Evolutionary conservation across 495 filamentous ascomycete species (phyloP).

Genomic region (Cairneyella variabilis): DNA sequence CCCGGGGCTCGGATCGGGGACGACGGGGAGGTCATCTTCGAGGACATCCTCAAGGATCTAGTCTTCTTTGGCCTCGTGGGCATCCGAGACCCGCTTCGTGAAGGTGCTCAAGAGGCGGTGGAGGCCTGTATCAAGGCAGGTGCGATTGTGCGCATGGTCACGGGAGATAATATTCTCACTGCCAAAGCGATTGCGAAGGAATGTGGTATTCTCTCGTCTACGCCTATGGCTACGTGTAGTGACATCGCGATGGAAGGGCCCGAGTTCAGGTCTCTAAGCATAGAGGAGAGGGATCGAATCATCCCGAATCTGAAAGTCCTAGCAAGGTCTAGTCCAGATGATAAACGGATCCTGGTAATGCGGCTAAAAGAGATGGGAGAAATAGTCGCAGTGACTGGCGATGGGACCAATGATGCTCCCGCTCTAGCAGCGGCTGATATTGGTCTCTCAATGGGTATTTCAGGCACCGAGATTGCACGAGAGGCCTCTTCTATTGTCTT

Average conservation of each 20-base stretch:
- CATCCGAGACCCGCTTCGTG: slow-evolving; percentile 71
- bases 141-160: slow-evolving; percentile 92
- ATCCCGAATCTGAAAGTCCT: slow-evolving; percentile 80
- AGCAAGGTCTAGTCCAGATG: slow-evolving; percentile 54
- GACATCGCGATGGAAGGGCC: slow-evolving; percentile 66
- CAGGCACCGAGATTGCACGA: slow-evolving; percentile 87
- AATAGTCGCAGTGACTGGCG: slow-evolving; percentile 89
- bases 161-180: slow-evolving; percentile 83
- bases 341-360: slow-evolving; percentile 58
- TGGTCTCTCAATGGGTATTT: slow-evolving; percentile 87
- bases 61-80: slow-evolving; percentile 65
- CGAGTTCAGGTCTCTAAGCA: slow-evolving; percentile 64
- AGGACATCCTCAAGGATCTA: slow-evolving; percentile 67
- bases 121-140: slow-evolving; percentile 68
- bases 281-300: slow-evolving; percentile 60
- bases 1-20: slow-evolving; percentile 25
- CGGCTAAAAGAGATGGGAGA: slow-evolving; percentile 76
- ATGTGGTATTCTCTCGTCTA: slow-evolving; percentile 85
- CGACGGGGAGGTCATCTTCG: slow-evolving; percentile 61
- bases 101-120: slow-evolving; percentile 73
- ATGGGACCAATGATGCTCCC: slow-evolving; percentile 88
- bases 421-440: slow-evolving; percentile 88
- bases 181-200: slow-evolving; percentile 80
- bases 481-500: slow-evolving; percentile 89
- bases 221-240: slow-evolving; percentile 58